Conservation (phyloP, 257 asterid genomes). For the Nicotiana noctiflora region DNA sequence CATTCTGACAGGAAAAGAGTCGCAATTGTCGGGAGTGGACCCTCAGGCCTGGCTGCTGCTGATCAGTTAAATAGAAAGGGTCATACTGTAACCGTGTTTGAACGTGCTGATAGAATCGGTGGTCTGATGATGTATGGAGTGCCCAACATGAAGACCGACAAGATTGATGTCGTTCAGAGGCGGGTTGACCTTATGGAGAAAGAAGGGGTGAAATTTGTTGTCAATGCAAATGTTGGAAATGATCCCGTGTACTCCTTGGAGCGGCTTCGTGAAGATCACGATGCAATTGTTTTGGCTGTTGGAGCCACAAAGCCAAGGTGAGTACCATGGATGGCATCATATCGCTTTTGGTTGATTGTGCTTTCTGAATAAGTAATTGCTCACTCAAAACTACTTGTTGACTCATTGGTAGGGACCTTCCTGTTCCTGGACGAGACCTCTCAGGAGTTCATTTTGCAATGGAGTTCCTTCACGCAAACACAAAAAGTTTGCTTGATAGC, state of each 20-base stretch:
- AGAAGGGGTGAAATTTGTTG: slow-evolving; percentile 88
- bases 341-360: not conserved
- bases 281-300: slow-evolving; percentile 86
- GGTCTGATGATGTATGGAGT: slow-evolving; percentile 99
- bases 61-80: slow-evolving; percentile 91
- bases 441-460: slow-evolving; percentile 96
- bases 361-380: not conserved
- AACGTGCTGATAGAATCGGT: slow-evolving; percentile 96
- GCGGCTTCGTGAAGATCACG: slow-evolving; percentile 62
- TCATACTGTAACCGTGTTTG: slow-evolving; percentile 82
- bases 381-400: not conserved
- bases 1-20: slow-evolving; percentile 59
- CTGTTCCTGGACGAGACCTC: slow-evolving; percentile 91
- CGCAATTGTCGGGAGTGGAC: slow-evolving; percentile 96
- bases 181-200: slow-evolving; percentile 88
- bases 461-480: slow-evolving; percentile 97
- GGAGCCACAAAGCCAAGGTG: slow-evolving; percentile 98
- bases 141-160: slow-evolving; percentile 98
- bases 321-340: not conserved
- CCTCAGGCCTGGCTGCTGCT: slow-evolving; percentile 98
- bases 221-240: slow-evolving; percentile 76
- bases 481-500: slow-evolving; percentile 92
- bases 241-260: slow-evolving; percentile 66
- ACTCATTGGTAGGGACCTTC: slow-evolving; percentile 67
- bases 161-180: slow-evolving; percentile 76